These are phyloP conservation scores for Gloeopeniophorella convolvens DNA, from an alignment of 768 basidiomycete genomes.

Conservation along the genomic window DNA sequence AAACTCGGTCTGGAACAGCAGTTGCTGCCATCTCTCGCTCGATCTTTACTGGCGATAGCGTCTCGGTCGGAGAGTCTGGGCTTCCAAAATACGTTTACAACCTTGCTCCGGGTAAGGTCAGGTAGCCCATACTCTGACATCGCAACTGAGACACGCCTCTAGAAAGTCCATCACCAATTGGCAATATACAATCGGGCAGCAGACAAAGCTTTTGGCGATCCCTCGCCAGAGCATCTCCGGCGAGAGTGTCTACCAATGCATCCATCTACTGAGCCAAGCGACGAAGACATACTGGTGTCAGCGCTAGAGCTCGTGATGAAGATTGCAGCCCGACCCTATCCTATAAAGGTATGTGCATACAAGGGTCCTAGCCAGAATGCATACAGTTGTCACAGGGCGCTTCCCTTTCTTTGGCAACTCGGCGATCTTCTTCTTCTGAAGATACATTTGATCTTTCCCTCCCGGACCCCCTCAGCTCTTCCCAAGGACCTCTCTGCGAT, in stretches of 20 bases:
- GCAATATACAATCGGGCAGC: not conserved
- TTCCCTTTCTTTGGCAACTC: not conserved
- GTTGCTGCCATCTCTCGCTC: conserved; percentile 16
- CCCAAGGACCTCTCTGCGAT: conserved; percentile 3
- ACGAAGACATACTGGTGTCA: conserved; percentile 8
- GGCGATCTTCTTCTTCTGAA: not conserved
- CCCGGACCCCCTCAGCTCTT: not conserved
- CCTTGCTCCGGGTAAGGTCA: conserved; percentile 1
- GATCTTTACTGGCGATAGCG: conserved; percentile 12
- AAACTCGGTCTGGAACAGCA: conserved; percentile 16
- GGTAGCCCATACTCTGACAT: not conserved
- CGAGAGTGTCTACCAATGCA: not conserved
- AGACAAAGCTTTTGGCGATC: not conserved
- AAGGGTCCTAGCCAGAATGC: not conserved
- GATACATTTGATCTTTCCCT: not conserved
- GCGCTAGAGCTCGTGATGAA: conserved; percentile 16
- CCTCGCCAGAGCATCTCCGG: not conserved
- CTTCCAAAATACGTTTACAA: conserved; percentile 4
- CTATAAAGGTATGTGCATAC: conserved; percentile 7
- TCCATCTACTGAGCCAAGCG: not conserved
- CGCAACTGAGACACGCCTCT: not conserved
- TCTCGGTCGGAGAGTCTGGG: conserved; percentile 1
- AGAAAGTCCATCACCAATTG: conserved; percentile 4
- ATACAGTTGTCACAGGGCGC: not conserved
- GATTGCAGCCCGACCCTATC: conserved; percentile 5